Base-by-base conservation (phyloP, 1,139 yeast species). In the Geotrichum bryndzae region DNA sequence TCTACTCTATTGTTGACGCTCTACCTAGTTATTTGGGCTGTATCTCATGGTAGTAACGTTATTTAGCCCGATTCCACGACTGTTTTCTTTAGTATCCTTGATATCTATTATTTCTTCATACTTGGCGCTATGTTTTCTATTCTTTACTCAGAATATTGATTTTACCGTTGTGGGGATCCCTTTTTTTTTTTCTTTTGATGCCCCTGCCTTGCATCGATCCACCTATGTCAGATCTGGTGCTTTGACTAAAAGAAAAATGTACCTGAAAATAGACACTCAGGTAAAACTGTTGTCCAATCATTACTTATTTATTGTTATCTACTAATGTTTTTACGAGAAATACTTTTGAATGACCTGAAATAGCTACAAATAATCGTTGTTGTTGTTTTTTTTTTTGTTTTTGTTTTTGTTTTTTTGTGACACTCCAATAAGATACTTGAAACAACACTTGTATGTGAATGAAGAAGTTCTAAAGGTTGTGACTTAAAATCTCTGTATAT, bases 31-130 rank as follows among this genome's bases (percentile, higher is more conserved):
- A 72, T 77, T 59, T 85, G 88, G 88, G 88, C 84, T 71, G 76
- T 85, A 62, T 75, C 82, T 66, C 88, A 85, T 68, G 90, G 89
- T 77, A 88, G 88, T 72, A 85, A 85, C 69, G 82, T 77, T 53
- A 84, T 85, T 66, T 83, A 82, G 67, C 86, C 86, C 53, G 87
- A 84, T 69, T 80, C 86, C n/a, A 88, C 84, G 72, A 84, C 86
- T 59, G 85, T 81, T 23, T 85, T 84, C 74, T 84, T 82, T 68
- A 89, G 89, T 75, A 75, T 85, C 58, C 76, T 85, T 67, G 89
- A 85, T 69, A 68, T 84, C 59, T 67, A 80, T 56, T 58, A 67
- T 54, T 72, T 73, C 60, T 61, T 70, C 38, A 52, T 64, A 45
- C 67, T 82, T 58, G 86, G 86, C 64, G 66, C 70, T 38, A 69